Percentiles rank a stretch among this genome's conserved stretches.
phyloP scores from a whole-genome alignment of 2,329 filamentous ascomycete species.

The Ophiostoma pallidulum region DNA sequence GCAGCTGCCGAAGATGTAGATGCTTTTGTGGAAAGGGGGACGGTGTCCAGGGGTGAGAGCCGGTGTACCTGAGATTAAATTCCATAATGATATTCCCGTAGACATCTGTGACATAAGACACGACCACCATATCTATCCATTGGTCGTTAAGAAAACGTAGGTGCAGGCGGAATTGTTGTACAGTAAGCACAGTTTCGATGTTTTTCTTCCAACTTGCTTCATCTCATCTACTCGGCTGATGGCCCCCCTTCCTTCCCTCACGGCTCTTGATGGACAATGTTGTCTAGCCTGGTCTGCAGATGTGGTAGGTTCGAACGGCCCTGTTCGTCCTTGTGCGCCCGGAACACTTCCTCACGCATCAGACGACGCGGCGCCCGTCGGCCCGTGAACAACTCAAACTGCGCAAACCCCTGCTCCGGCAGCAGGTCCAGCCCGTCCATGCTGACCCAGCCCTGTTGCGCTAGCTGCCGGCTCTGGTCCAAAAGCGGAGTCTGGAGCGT shows the following conservation, averaged over 20 bases:
- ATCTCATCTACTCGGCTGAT: background rate
- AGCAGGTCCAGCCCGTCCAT: constrained; percentile 64
- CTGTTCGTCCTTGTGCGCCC: constrained; percentile 32
- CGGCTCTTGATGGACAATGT: constrained; percentile 32
- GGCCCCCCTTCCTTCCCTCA: constrained; percentile 13
- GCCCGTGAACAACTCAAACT: constrained; percentile 68
- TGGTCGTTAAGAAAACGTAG: no score
- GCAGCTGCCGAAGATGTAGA: constrained; percentile 14
- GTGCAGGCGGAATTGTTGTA: no score
- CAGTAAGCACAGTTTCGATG: background rate
- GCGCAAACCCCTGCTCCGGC: constrained; percentile 64
- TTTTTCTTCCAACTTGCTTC: background rate
- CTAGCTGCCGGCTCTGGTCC: constrained; percentile 47
- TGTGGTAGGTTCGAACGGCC: constrained; percentile 18
- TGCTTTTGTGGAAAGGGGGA: no score
- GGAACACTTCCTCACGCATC: constrained; percentile 52
- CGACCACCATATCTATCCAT: no score
- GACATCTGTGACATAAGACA: no score
- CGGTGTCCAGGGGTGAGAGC: no score
- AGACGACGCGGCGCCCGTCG: constrained; percentile 57
- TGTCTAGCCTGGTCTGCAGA: constrained; percentile 31
- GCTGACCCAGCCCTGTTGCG: constrained; percentile 55
- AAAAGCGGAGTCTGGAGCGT: constrained; percentile 60
- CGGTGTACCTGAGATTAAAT: no score
- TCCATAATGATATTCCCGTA: no score